Percentiles rank a stretch among this genome's conserved stretches.
These are phyloP conservation scores for Amylostereum chailletii DNA, from an alignment of 1,284 basidiomycete species.

Conservation along the genomic window DNA sequence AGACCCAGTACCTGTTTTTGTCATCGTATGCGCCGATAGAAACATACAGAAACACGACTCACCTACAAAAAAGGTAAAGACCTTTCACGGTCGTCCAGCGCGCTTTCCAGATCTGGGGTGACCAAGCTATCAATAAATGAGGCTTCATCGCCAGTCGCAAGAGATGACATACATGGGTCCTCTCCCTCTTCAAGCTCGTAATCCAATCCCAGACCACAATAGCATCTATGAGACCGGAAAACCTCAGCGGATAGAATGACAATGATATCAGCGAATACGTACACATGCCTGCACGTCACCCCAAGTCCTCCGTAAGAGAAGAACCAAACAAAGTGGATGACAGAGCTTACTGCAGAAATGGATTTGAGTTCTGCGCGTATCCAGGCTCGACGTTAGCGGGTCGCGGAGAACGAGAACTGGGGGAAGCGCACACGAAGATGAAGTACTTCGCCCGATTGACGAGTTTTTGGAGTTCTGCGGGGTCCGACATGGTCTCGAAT, in stretches of 20 bases:
- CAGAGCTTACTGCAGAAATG: conserved; percentile 69
- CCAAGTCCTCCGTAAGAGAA: not conserved
- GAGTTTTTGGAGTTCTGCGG: no score
- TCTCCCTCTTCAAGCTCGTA: conserved; percentile 65
- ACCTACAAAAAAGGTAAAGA: conserved; percentile 75
- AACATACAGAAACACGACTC: conserved; percentile 18
- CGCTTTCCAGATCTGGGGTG: conserved; percentile 63
- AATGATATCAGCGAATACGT: conserved; percentile 21
- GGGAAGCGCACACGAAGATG: conserved; percentile 39
- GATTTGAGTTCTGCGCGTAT: conserved; percentile 52
- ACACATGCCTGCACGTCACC: conserved; percentile 58
- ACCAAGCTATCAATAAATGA: not conserved
- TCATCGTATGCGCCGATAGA: not conserved
- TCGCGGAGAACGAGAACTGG: not conserved
- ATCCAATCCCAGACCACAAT: conserved; percentile 78
- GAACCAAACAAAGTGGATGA: conserved; percentile 9
- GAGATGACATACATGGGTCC: conserved; percentile 49
- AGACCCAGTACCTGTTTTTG: conserved; percentile 62
- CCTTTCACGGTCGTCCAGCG: conserved; percentile 74
- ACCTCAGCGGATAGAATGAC: conserved; percentile 15
- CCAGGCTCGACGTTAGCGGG: conserved; percentile 6
- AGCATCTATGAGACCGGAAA: conserved; percentile 41
- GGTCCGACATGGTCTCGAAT: no score
- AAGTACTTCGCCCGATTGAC: conserved; percentile 20
- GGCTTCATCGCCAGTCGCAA: conserved; percentile 7